Evolutionary conservation across 2,329 filamentous ascomycete species (phyloP).

Genomic region (Diplodia intermedia): DNA sequence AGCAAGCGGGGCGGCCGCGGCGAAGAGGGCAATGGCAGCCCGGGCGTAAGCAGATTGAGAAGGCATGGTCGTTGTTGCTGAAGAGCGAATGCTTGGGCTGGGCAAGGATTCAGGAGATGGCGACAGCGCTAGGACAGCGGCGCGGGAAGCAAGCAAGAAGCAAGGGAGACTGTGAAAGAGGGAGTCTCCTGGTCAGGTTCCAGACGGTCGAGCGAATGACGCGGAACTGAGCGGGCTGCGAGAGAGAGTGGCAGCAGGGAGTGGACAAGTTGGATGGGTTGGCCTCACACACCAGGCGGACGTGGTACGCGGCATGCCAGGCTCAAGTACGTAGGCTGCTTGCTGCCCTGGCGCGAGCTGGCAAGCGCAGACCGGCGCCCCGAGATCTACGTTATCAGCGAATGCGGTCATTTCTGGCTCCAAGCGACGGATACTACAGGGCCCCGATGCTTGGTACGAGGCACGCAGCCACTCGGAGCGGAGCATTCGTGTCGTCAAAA

Average conservation of each 20-base stretch:
- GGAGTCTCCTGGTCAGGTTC: constrained; percentile 18
- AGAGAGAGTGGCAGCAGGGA: constrained; percentile 26
- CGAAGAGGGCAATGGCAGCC: constrained; percentile 26
- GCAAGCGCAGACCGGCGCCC: constrained; percentile 16
- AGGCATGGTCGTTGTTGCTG: constrained; percentile 9
- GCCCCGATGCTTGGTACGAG: constrained; percentile 30
- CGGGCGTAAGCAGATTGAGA: constrained; percentile 11
- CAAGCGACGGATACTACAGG: constrained; percentile 28
- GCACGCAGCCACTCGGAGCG: constrained; percentile 14
- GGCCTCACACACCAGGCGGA: constrained; percentile 20
- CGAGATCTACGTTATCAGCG: constrained; percentile 31
- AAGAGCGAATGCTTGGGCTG: neutral
- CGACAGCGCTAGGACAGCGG: neutral
- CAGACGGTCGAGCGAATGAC: constrained; percentile 13
- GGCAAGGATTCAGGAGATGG: constrained; percentile 28
- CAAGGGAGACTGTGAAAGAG: constrained; percentile 29
- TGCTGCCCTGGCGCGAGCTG: constrained; percentile 12
- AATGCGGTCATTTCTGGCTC: constrained; percentile 32
- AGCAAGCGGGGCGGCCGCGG: constrained; percentile 18
- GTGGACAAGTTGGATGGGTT: constrained; percentile 13
- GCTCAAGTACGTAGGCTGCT: constrained; percentile 29
- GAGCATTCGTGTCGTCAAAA: constrained; percentile 26
- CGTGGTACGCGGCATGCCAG: constrained; percentile 17
- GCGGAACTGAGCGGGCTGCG: constrained; percentile 7
- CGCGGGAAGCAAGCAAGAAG: neutral